A percentile compares a stretch with the other conserved stretches of the same genome.
phyloP scores from a whole-genome alignment of 2,329 filamentous ascomycete species.

The Penicillium italicum region DNA sequence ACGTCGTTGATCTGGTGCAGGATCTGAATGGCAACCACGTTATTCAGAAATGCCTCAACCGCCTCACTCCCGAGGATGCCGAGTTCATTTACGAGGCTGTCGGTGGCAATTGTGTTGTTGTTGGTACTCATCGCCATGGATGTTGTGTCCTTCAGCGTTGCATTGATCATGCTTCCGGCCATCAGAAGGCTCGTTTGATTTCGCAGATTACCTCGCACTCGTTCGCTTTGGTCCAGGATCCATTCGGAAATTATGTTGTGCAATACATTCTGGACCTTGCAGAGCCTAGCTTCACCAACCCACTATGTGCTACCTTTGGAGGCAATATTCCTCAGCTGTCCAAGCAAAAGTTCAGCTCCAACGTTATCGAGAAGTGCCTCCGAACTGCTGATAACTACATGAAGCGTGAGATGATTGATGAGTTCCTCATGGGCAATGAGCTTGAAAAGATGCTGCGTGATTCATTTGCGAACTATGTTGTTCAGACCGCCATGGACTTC shows the following conservation, averaged over 20 bases:
- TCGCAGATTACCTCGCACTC: slow-evolving; percentile 82
- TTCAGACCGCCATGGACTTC: slow-evolving; percentile 91
- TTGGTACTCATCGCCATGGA: slow-evolving; percentile 94
- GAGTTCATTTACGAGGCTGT: slow-evolving; percentile 98
- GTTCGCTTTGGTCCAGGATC: slow-evolving; percentile 87
- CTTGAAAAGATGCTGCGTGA: slow-evolving; percentile 87
- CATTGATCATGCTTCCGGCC: slow-evolving; percentile 90
- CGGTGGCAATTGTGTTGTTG: slow-evolving; percentile 77
- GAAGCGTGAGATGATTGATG: slow-evolving; percentile 77
- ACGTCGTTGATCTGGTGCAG: slow-evolving; percentile 92
- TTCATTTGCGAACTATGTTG: slow-evolving; percentile 94
- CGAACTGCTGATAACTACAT: slow-evolving; percentile 73
- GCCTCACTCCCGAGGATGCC: slow-evolving; percentile 76
- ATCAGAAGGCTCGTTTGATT: slow-evolving; percentile 85
- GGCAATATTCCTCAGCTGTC: slow-evolving; percentile 70
- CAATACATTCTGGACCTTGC: slow-evolving; percentile 97
- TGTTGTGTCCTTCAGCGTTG: slow-evolving; percentile 98
- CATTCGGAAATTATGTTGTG: slow-evolving; percentile 97
- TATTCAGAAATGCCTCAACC: slow-evolving; percentile 98
- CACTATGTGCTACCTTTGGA: slow-evolving; percentile 75
- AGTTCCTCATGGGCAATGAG: slow-evolving; percentile 70
- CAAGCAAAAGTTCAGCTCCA: slow-evolving; percentile 98
- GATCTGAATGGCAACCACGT: slow-evolving; percentile 98
- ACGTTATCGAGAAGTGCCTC: slow-evolving; percentile 95
- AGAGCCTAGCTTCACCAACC: slow-evolving; percentile 81